Base-by-base conservation (phyloP, 768 basidiomycete species). In the Megacollybia marginata region DNA sequence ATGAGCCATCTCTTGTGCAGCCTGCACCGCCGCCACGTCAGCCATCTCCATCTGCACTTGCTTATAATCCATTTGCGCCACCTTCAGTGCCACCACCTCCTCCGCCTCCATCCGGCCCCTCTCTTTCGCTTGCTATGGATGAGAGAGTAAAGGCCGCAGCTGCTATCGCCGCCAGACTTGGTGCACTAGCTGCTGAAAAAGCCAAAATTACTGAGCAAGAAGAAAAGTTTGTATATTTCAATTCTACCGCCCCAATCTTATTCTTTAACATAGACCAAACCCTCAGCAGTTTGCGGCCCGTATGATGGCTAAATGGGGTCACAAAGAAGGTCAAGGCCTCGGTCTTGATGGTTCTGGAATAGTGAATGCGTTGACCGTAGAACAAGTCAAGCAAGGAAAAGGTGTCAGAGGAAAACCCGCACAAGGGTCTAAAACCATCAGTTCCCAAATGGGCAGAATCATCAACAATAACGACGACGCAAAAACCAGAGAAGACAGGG, bases 271-370 rank as follows among this genome's bases (percentile, higher is more conserved):
- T 46, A 73, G 75, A 48, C 70, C 80, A 35, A 82, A 88, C 54
- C 80, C 82, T 0, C 83, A 82, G 49, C 78, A 77, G 11, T 92
- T 94, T 57, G 91, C 91, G 32, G 83, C 84, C 11, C 83, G 88
- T 33, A 62, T 95, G 56, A 95, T 96, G 92, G 89, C 88, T 2
- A 96, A 93, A 69, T 94, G 88, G 89, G 94, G 94, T 0, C 92
- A 96, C 62, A 88, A 89, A 62, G 90, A 91, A 62, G 95, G 95
- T 1, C 85, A 92, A 66, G 94, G 94, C 9, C 75, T 97, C 1
- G 95, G 95, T 33, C 84, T 78, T 0, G 82, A 88, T 52, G 88
- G 83, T 8, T 75, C 77, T 2, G 93, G 93, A 1, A 94, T 98
- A 42, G 81, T 94, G 42, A 88, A 94, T 51, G 92, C 94, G 5